Evolutionary conservation across 495 filamentous ascomycete genomes (phyloP).

Genomic region (Penicillium silybi): DNA sequence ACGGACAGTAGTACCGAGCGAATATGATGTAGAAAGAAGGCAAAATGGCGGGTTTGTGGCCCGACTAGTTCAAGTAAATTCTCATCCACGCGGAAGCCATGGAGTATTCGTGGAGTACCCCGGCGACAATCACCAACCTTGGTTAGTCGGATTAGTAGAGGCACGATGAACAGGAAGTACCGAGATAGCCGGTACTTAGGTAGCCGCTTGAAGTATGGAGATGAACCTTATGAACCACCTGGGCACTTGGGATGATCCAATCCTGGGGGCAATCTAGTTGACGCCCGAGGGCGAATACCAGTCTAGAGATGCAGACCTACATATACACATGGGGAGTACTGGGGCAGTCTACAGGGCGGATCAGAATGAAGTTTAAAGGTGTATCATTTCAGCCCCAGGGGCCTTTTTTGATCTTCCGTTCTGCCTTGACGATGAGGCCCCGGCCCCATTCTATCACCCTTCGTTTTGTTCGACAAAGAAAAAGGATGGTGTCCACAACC

Average conservation of each 20-base stretch:
- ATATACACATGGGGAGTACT: too few species aligned
- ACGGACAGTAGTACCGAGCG: not conserved
- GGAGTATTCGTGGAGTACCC: not conserved
- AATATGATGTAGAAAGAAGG: not conserved
- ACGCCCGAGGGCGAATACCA: not conserved
- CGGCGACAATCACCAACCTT: not conserved
- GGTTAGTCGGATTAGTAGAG: not conserved
- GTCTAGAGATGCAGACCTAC: not conserved
- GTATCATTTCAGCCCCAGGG: conserved; percentile 28
- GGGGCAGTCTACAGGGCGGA: not conserved
- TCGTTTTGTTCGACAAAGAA: conserved; percentile 32
- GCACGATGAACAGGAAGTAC: not conserved
- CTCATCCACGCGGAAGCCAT: not conserved
- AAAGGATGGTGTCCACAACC: conserved; percentile 44
- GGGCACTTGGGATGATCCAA: not conserved
- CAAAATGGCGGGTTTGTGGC: not conserved
- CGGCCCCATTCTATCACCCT: conserved; percentile 28
- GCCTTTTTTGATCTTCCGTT: conserved; percentile 29
- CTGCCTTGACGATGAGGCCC: conserved; percentile 26
- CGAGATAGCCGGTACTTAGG: not conserved
- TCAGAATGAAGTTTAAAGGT: conserved; percentile 17
- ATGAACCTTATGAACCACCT: too few species aligned
- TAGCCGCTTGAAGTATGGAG: not conserved
- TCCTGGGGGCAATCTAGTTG: not conserved
- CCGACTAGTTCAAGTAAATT: not conserved